phyloP scores from a whole-genome alignment of 192 early-diverging fungal genomes.

The Dissophora globulifera region DNA sequence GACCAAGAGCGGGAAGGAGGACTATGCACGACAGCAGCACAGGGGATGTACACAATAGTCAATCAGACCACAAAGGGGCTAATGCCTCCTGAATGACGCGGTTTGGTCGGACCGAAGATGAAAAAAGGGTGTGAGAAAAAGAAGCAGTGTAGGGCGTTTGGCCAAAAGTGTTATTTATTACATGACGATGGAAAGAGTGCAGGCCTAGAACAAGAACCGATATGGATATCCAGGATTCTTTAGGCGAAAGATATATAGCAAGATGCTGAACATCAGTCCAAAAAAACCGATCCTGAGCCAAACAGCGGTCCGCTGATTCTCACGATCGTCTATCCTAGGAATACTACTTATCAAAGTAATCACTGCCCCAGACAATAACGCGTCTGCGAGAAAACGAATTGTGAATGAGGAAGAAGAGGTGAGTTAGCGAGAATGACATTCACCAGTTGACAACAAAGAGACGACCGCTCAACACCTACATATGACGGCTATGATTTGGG shows the following conservation, averaged over 20 bases:
- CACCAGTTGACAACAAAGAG: neutral
- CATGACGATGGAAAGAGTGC: too few relatives aligned
- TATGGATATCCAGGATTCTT: slow-evolving; percentile 83
- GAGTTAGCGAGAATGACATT: too few relatives aligned
- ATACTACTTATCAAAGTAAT: slow-evolving; percentile 66
- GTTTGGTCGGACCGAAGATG: too few relatives aligned
- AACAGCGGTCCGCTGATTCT: slow-evolving; percentile 64
- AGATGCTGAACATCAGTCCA: slow-evolving; percentile 70
- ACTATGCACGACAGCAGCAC: too few relatives aligned
- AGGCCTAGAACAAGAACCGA: slow-evolving; percentile 59
- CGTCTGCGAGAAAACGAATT: slow-evolving; percentile 61
- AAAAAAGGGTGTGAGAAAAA: too few relatives aligned
- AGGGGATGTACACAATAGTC: too few relatives aligned
- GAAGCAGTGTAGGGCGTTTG: too few relatives aligned
- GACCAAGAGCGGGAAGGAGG: too few relatives aligned
- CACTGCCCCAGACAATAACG: slow-evolving; percentile 61
- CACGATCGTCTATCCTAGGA: slow-evolving; percentile 62
- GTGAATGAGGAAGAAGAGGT: too few relatives aligned
- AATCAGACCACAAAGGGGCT: too few relatives aligned
- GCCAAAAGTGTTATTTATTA: too few relatives aligned
- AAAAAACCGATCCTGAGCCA: slow-evolving; percentile 72
- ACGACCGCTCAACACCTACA: slow-evolving; percentile 72
- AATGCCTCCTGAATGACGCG: too few relatives aligned
- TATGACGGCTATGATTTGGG: slow-evolving; percentile 74
- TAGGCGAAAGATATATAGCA: slow-evolving; percentile 71